Conservation (phyloP, 202 grass and related monocot genomes). For the Bolboschoenoplectus hybrid region DNA sequence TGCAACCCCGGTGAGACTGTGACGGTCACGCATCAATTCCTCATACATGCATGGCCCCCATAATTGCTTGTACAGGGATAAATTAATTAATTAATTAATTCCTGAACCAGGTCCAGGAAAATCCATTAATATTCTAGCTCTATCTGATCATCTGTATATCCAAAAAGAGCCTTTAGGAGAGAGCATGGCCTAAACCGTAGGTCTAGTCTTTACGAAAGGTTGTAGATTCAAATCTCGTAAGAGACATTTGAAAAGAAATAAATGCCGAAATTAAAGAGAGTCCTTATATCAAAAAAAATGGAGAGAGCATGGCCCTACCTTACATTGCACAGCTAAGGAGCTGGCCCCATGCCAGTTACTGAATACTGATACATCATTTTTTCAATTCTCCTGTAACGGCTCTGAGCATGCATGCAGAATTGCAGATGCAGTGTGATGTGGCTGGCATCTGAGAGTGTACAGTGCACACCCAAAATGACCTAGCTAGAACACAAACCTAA, state of each 20-base stretch:
- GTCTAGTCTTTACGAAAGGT: too few species aligned
- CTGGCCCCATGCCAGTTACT: not conserved
- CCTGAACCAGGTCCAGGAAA: conserved; percentile 4
- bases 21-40: not conserved
- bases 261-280: too few species aligned
- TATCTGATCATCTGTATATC: not conserved
- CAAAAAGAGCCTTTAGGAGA: conserved; percentile 36
- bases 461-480: conserved; percentile 38
- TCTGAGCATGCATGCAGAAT: not conserved
- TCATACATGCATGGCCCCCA: not conserved
- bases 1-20: not conserved
- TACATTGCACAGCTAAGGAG: conserved; percentile 35
- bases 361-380: conserved; percentile 27
- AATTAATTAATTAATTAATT: not conserved
- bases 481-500: conserved; percentile 38
- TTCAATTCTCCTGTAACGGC: conserved; percentile 21
- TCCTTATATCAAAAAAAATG: too few species aligned
- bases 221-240: too few species aligned
- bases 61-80: not conserved
- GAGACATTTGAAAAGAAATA: too few species aligned
- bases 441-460: conserved; percentile 19
- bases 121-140: not conserved
- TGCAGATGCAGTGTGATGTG: not conserved
- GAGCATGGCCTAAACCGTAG: not conserved
- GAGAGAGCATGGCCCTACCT: not conserved